Evolutionary conservation across 768 basidiomycete genomes (phyloP).

Genomic region (Termitomyces sp.): DNA sequence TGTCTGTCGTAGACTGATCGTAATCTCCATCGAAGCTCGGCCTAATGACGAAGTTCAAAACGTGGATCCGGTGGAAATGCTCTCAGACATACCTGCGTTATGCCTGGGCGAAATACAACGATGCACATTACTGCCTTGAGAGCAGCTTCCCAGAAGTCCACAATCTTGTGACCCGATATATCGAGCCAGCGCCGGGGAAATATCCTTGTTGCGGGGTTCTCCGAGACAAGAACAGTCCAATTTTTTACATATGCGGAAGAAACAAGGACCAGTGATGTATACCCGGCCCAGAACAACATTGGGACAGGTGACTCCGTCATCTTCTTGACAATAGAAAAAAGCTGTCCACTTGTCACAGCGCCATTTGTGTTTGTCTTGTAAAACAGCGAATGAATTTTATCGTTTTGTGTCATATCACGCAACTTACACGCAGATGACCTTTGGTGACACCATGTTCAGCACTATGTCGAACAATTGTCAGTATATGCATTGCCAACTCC

Average conservation of each 20-base stretch:
- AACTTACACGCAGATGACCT: slow-evolving; percentile 29
- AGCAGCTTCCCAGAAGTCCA: slow-evolving; percentile 68
- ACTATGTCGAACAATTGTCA: slow-evolving; percentile 28
- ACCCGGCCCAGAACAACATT: slow-evolving; percentile 65
- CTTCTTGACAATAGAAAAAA: slow-evolving; percentile 28
- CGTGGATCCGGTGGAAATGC: not conserved
- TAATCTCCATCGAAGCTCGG: slow-evolving; percentile 67
- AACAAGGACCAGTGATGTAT: slow-evolving; percentile 47
- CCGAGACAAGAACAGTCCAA: slow-evolving; percentile 55
- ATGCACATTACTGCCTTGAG: slow-evolving; percentile 61
- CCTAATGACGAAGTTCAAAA: slow-evolving; percentile 28
- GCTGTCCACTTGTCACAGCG: slow-evolving; percentile 14
- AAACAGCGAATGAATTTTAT: not conserved
- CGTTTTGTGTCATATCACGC: not conserved
- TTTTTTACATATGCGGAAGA: slow-evolving; percentile 40
- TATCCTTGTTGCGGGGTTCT: slow-evolving; percentile 35
- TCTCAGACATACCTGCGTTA: slow-evolving; percentile 51
- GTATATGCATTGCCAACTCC: slow-evolving; percentile 25
- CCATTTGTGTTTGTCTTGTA: slow-evolving; percentile 12
- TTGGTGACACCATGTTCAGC: slow-evolving; percentile 35
- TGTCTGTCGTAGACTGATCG: slow-evolving; percentile 70
- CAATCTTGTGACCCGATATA: slow-evolving; percentile 53
- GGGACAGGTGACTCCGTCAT: slow-evolving; percentile 47
- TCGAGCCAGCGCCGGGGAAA: slow-evolving; percentile 78
- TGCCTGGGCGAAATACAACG: slow-evolving; percentile 66